Base-by-base conservation (phyloP, 2,329 filamentous ascomycete genomes). In the Cytospora schulzeri region DNA sequence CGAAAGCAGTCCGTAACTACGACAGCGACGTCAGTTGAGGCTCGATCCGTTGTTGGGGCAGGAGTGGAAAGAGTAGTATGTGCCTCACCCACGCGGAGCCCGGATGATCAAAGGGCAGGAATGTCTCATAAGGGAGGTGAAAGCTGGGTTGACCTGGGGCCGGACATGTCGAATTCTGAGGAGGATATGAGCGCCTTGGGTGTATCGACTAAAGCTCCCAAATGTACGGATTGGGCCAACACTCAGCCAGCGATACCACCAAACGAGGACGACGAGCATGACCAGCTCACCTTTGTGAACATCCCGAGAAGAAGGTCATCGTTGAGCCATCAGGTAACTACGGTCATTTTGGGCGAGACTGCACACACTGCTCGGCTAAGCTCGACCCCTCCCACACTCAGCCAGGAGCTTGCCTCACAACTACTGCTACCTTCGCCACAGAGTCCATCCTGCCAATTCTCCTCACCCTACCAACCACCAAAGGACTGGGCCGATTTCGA, bases 1-100 rank as follows among this genome's bases (percentile, higher is more conserved):
- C 73, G 75, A 19, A 73, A 76, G 52, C 74, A 73, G 41, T 79
- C 77, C 1, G 71, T 77, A 11, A 69, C 73, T 26, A 78, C 76
- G 12, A 70, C 70, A 26, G 75, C 76, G 4, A 78, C 77, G 5
- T 79, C 77, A 2, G 67, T 78, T 3, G 72, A 26, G 76, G 75
- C 24, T 67, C 70, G 4, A 71, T 68, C 45, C 19, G 51, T 61
- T 15, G n/a, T 57, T n/a, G 59, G 60, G 15, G 29, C 52, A 24
- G 48, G 35, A 19, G 31, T 24, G 45, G 45, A 14, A 48, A 22
- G n/a, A 72, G 70, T 53, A 71, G 70, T 33, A 69, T 70, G 0
- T 74, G 73, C 12, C 71, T 73, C 8, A 72, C 72, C 17, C 66
- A 63, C 38, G 61, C 71, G 1, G 62, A 69, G n/a, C 60, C 68